Conservation (phyloP, 345 rosid genomes). For the Theobroma cacao region DNA sequence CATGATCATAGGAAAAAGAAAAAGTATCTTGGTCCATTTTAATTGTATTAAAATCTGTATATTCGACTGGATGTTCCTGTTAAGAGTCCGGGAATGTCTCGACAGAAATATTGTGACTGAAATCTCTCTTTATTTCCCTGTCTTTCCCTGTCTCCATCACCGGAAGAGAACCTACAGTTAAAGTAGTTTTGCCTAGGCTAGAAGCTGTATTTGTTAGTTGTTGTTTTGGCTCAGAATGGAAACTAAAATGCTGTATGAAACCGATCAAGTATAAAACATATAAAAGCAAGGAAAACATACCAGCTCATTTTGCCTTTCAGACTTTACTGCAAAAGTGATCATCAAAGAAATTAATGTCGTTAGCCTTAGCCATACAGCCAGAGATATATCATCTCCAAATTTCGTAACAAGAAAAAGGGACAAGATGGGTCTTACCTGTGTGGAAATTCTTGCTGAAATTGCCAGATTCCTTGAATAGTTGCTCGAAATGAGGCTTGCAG, state of each 20-base stretch:
- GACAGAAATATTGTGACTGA: background rate
- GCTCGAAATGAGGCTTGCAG: slow-evolving; percentile 97
- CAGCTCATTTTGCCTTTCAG: slow-evolving; percentile 53
- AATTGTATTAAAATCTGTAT: background rate
- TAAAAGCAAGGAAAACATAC: slow-evolving; percentile 34
- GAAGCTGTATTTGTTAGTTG: too few relatives aligned
- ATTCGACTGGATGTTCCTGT: too few relatives aligned
- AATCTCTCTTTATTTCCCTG: too few relatives aligned
- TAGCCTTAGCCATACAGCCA: background rate
- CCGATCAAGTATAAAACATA: background rate
- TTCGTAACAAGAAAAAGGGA: background rate
- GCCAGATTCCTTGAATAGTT: slow-evolving; percentile 97
- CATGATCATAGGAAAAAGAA: background rate
- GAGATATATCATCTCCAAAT: background rate
- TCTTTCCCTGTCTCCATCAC: too few relatives aligned
- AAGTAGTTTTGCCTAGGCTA: too few relatives aligned
- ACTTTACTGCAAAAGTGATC: slow-evolving; percentile 35
- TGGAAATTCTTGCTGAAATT: slow-evolving; percentile 96
- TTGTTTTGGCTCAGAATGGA: too few relatives aligned
- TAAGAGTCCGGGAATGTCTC: too few relatives aligned
- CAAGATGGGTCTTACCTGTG: slow-evolving; percentile 33
- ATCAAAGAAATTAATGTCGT: slow-evolving; percentile 5
- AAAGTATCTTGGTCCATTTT: background rate
- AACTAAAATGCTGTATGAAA: background rate
- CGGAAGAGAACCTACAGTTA: too few relatives aligned